A percentile compares a stretch with the other conserved stretches of the same genome.
These are phyloP conservation scores for Saturnispora sanitii DNA, from an alignment of 805 yeast species.

Conservation along the genomic window DNA sequence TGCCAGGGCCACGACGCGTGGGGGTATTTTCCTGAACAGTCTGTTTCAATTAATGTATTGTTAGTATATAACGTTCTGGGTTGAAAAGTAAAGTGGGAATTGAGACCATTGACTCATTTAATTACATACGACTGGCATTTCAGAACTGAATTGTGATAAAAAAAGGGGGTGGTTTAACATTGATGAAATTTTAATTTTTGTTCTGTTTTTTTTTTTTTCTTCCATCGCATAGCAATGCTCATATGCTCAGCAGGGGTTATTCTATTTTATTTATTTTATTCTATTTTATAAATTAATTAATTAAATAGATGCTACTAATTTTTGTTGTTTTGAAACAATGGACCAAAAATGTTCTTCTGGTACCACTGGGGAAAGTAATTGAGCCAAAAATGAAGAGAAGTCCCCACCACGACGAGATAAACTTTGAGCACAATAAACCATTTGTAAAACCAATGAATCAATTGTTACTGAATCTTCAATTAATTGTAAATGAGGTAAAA, in stretches of 20 bases:
- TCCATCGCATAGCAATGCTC: not conserved
- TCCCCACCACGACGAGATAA: conserved; percentile 62
- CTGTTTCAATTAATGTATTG: not conserved
- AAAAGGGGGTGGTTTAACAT: not conserved
- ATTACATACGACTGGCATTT: conserved; percentile 1
- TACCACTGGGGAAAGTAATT: not conserved
- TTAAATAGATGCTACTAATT: conserved; percentile 16
- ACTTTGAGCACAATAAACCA: conserved; percentile 84
- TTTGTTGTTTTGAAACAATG: conserved; percentile 32
- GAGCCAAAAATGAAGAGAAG: conserved; percentile 44
- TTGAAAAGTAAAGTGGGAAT: not conserved
- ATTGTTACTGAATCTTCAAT: conserved; percentile 32
- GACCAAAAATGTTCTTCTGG: conserved; percentile 1
- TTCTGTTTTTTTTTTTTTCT: too few relatives aligned
- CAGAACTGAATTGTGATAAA: not conserved
- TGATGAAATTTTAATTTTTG: not conserved
- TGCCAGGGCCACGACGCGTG: not conserved
- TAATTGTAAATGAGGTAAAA: conserved; percentile 24
- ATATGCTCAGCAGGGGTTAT: not conserved
- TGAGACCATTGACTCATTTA: too few relatives aligned
- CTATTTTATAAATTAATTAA: too few relatives aligned
- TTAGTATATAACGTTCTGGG: not conserved
- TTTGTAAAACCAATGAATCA: conserved; percentile 68
- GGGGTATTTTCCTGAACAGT: not conserved
- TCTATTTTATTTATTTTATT: not conserved